Conservation (phyloP, 345 rosid genomes). For the Populus simonii region DNA sequence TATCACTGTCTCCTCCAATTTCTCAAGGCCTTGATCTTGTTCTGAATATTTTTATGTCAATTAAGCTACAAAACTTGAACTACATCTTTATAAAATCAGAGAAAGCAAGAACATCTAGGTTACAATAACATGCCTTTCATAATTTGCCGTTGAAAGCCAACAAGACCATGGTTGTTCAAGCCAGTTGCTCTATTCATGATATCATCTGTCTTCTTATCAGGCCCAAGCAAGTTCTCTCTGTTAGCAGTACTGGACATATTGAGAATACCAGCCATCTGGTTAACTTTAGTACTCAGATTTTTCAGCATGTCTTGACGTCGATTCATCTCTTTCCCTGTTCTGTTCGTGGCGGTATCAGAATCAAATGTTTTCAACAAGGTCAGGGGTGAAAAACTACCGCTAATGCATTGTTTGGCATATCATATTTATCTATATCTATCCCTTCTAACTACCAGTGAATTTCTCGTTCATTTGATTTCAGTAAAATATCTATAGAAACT, state of each 20-base stretch:
- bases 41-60: conserved; percentile 45
- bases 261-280: conserved; percentile 77
- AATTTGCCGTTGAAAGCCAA: conserved; percentile 81
- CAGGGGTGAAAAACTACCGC: not conserved
- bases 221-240: conserved; percentile 79
- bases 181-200: conserved; percentile 54
- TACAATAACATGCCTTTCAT: conserved; percentile 64
- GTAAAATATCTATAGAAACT: not conserved
- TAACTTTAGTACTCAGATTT: conserved; percentile 66
- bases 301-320: conserved; percentile 82
- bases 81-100: not conserved
- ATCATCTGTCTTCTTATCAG: conserved; percentile 66
- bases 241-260: conserved; percentile 86
- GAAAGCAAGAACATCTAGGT: not conserved
- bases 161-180: conserved; percentile 81
- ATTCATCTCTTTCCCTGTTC: conserved; percentile 93
- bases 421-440: not conserved
- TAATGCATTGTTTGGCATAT: not conserved
- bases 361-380: not conserved
- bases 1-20: conserved; percentile 78
- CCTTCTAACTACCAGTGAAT: not conserved
- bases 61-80: not conserved
- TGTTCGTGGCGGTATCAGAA: conserved; percentile 25
- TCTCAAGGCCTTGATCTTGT: conserved; percentile 98
- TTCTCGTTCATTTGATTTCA: not conserved